Percentiles rank a stretch among this genome's conserved stretches.
These are phyloP conservation scores for Stemphylium beticola DNA, from an alignment of 2,329 filamentous ascomycete species.

Conservation along the genomic window DNA sequence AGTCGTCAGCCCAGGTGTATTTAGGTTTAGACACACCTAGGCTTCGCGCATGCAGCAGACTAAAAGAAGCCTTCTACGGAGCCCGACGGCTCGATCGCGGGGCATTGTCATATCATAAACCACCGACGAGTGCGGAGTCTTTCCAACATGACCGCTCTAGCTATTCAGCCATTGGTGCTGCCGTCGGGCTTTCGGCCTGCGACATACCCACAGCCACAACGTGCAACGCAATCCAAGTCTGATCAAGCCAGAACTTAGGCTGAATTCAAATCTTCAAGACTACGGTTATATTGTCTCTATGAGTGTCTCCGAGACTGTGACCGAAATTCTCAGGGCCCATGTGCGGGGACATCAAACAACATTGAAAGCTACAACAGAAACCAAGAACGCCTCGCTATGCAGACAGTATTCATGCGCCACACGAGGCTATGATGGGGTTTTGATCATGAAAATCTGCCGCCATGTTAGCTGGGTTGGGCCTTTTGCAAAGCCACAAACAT, in stretches of 20 bases:
- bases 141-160: not conserved
- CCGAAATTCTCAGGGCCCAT: not conserved
- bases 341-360: not conserved
- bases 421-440: slow-evolving; percentile 35
- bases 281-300: not conserved
- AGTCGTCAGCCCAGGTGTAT: too few species aligned
- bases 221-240: not conserved
- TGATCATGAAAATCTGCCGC: slow-evolving; percentile 47
- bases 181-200: not conserved
- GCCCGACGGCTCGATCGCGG: too few species aligned
- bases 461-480: slow-evolving; percentile 15
- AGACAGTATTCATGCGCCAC: slow-evolving; percentile 1
- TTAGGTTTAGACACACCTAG: too few species aligned
- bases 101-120: too few species aligned
- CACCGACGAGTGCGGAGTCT: too few species aligned
- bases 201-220: slow-evolving; percentile 2
- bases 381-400: slow-evolving; percentile 44
- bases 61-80: too few species aligned
- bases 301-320: not conserved
- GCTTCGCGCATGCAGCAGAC: too few species aligned
- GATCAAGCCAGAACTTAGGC: not conserved
- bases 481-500: not conserved
- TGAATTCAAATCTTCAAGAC: not conserved
- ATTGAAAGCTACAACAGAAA: not conserved
- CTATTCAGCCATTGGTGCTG: not conserved